Base-by-base conservation (phyloP, 495 filamentous ascomycete genomes). In the Apodospora peruviana region DNA sequence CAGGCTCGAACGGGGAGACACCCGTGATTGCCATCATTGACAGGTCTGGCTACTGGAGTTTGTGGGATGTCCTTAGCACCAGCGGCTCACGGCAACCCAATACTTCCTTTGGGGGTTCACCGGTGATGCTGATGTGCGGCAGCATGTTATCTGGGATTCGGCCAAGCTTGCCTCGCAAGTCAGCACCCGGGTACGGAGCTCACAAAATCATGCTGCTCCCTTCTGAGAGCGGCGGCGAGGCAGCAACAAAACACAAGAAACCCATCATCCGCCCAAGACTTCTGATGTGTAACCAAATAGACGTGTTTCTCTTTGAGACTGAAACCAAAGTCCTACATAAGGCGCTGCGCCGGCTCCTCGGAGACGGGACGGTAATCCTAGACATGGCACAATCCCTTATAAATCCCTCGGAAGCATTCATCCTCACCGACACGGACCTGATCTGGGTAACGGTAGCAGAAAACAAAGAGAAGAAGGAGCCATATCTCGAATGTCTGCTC, bases 21-120 rank as follows among this genome's bases (percentile, higher is more conserved):
- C 67, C 66, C 11, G 84, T 87, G 60, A 66, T 95, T 41, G 87
- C 73, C 9, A 75, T 93, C 19, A 72, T 95, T 19, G 90, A 95
- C 58, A 75, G 79, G 35, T 57, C 64, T 38, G 90, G 89, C 0
- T 69, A 72, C 25, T 96, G 91, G 91, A 82, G 69, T 55, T 61
- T 94, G 3, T 94, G 85, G 83, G 78, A 89, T 48, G 65, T 94
- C 18, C 45, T 21, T 10, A 60, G 52, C 10, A 46, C 46, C n/a
- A 45, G 51, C 38, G 29, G 48, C 29, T 67, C 69, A 29, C 17
- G 27, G 11, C 71, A 74, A 18, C 54, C 62, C 1, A 65, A 72
- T 36, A 62, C 50, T 24, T 45, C 57, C 34, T 52, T 32, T 7
- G 12, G 12, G 27, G 27, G 27, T 12, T 12, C 24, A 8, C 57